phyloP scores from a whole-genome alignment of 306 rosid species.

The Chamaecrista fasciculata region DNA sequence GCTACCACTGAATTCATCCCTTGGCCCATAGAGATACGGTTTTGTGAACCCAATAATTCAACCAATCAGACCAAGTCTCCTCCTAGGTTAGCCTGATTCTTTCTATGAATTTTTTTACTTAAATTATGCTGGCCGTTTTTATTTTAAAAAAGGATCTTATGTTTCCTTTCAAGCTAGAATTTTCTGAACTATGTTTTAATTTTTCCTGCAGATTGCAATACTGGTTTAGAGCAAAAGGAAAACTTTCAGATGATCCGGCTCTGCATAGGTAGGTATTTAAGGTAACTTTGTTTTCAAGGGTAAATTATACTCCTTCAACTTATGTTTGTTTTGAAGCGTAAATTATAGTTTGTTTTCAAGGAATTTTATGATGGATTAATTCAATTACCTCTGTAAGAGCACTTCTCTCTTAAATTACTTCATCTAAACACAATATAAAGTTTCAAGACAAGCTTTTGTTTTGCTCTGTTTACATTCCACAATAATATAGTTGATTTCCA shows the following conservation, averaged over 20 bases:
- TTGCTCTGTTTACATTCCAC: background rate
- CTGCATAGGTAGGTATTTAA: slow-evolving; percentile 85
- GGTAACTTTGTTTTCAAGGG: slow-evolving; percentile 9
- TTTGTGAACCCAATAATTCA: slow-evolving; percentile 72
- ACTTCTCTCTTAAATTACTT: no score
- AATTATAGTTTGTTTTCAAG: no score
- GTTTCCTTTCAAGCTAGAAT: slow-evolving; percentile 3
- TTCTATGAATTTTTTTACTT: slow-evolving; percentile 27
- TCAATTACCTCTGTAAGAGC: no score
- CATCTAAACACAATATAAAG: no score
- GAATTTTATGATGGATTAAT: no score
- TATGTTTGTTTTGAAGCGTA: slow-evolving; percentile 13
- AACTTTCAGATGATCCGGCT: slow-evolving; percentile 92
- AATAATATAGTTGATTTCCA: background rate
- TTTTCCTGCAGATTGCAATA: slow-evolving; percentile 67
- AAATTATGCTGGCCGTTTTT: slow-evolving; percentile 9
- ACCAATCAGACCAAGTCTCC: slow-evolving; percentile 86
- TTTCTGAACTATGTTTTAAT: slow-evolving; percentile 12
- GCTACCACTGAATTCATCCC: slow-evolving; percentile 65
- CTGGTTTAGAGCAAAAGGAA: slow-evolving; percentile 93
- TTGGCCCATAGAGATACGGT: slow-evolving; percentile 96
- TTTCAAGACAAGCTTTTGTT: background rate
- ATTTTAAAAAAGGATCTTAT: background rate
- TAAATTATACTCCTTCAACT: no score
- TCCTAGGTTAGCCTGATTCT: slow-evolving; percentile 62